Conservation (phyloP, 1,284 basidiomycete species). For the Pulveroboletus sp. region DNA sequence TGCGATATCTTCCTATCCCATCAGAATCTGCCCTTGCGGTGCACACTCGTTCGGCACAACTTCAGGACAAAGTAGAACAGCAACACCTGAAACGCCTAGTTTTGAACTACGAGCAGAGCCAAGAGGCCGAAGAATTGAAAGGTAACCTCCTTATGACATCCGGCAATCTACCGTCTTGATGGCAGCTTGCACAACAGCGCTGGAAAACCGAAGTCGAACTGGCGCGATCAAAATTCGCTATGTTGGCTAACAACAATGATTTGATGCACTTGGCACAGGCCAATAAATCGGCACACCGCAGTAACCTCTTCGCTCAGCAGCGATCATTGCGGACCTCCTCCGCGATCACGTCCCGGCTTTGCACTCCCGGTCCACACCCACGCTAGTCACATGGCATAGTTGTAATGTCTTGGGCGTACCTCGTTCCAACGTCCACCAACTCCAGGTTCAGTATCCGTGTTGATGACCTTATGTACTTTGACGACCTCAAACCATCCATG, state of each 20-base stretch:
- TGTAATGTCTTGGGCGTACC: conserved; percentile 19
- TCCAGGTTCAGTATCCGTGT: conserved; percentile 23
- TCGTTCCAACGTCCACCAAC: conserved; percentile 11
- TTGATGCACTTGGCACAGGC: conserved; percentile 15
- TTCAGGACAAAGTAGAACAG: conserved; percentile 92
- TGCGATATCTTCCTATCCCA: conserved; percentile 84
- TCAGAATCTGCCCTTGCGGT: conserved; percentile 83
- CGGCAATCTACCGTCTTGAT: conserved; percentile 3
- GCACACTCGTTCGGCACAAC: conserved; percentile 86
- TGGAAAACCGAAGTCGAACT: conserved; percentile 65
- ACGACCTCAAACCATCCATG: conserved; percentile 20
- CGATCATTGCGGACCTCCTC: conserved; percentile 25
- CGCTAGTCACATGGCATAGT: conserved; percentile 12
- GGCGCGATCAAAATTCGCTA: conserved; percentile 73
- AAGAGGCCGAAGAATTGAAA: conserved; percentile 79
- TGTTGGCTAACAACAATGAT: conserved; percentile 48
- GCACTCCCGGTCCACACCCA: conserved; percentile 26
- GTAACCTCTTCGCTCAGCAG: conserved; percentile 27
- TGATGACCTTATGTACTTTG: conserved; percentile 34
- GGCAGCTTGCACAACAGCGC: conserved; percentile 43
- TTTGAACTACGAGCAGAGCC: conserved; percentile 81
- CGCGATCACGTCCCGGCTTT: conserved; percentile 26
- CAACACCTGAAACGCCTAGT: conserved; percentile 95
- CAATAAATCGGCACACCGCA: conserved; percentile 22
- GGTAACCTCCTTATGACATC: conserved; percentile 43